These are phyloP conservation scores for Ophiosphaerella herpotricha DNA, from an alignment of 2,329 filamentous ascomycete species.

Conservation along the genomic window DNA sequence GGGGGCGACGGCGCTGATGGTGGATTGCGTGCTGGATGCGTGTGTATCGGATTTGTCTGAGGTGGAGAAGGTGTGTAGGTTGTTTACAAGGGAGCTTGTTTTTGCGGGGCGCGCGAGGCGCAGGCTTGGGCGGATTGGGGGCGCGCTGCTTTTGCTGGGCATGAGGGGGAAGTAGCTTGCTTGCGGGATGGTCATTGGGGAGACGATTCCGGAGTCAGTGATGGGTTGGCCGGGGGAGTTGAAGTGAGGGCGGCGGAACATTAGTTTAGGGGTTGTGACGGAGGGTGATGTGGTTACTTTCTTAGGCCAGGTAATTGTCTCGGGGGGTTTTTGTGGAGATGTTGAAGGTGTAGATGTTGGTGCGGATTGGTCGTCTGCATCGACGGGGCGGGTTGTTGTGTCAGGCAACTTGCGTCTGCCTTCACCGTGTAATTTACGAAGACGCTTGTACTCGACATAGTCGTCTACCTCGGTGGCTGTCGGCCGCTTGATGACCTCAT, in stretches of 20 bases:
- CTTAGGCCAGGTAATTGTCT: neutral
- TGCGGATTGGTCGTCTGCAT: neutral
- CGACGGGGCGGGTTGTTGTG: neutral
- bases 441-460: slow-evolving; percentile 54
- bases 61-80: too few species aligned
- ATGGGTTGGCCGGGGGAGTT: slow-evolving; percentile 4
- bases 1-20: slow-evolving; percentile 29
- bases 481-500: slow-evolving; percentile 46
- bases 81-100: neutral
- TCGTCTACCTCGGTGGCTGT: slow-evolving; percentile 53
- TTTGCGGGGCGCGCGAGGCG: too few species aligned
- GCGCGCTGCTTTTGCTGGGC: neutral
- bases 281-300: slow-evolving; percentile 1
- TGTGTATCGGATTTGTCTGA: slow-evolving; percentile 2
- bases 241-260: slow-evolving; percentile 15
- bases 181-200: slow-evolving; percentile 12
- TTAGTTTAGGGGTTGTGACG: slow-evolving; percentile 2
- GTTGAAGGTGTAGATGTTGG: slow-evolving; percentile 21
- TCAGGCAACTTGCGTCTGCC: slow-evolving; percentile 7
- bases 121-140: neutral
- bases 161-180: slow-evolving; percentile 6
- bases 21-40: slow-evolving; percentile 8
- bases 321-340: slow-evolving; percentile 2
- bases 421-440: slow-evolving; percentile 33
- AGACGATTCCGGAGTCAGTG: slow-evolving; percentile 5